Conservation (phyloP, 805 yeast species). For the Kuraishia cidri region DNA sequence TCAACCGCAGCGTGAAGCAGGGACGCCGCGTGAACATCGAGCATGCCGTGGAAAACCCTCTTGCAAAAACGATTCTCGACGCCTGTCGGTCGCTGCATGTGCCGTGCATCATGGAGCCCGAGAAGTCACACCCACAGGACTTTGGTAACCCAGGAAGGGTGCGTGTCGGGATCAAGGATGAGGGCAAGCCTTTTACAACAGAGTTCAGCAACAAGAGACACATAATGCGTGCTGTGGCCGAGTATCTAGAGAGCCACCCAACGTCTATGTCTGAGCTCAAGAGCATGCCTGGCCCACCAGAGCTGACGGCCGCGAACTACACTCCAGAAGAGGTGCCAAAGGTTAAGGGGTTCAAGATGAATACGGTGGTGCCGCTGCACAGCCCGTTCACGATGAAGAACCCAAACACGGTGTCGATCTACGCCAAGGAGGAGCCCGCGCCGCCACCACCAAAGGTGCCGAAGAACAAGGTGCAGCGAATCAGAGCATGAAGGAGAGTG, state of each 20-base stretch:
- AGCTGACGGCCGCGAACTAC: conserved; percentile 37
- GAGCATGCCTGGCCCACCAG: conserved; percentile 59
- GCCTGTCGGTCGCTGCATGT: conserved; percentile 35
- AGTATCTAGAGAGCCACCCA: conserved; percentile 56
- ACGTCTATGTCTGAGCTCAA: conserved; percentile 59
- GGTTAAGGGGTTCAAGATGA: conserved; percentile 85
- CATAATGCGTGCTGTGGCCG: conserved; percentile 49
- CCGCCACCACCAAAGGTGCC: conserved; percentile 39
- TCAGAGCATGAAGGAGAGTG: conserved; percentile 32
- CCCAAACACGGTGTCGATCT: conserved; percentile 69
- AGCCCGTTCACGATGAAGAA: conserved; percentile 74
- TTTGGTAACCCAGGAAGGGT: conserved; percentile 98
- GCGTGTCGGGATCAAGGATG: conserved; percentile 56
- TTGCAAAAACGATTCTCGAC: conserved; percentile 75
- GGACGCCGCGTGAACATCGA: conserved; percentile 73
- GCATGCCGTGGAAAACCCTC: conserved; percentile 78
- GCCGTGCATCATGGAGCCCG: conserved; percentile 53
- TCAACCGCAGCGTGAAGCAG: conserved; percentile 58
- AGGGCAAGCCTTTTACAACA: conserved; percentile 22
- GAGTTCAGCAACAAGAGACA: conserved; percentile 50
- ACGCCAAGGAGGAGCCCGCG: conserved; percentile 36
- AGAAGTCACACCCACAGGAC: conserved; percentile 91
- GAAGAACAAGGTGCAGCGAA: conserved; percentile 51
- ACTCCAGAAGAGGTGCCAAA: conserved; percentile 55
- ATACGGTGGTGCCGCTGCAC: conserved; percentile 81